Conservation (phyloP, 352 stramenopile genomes). For the Saprolegnia parasitica region DNA sequence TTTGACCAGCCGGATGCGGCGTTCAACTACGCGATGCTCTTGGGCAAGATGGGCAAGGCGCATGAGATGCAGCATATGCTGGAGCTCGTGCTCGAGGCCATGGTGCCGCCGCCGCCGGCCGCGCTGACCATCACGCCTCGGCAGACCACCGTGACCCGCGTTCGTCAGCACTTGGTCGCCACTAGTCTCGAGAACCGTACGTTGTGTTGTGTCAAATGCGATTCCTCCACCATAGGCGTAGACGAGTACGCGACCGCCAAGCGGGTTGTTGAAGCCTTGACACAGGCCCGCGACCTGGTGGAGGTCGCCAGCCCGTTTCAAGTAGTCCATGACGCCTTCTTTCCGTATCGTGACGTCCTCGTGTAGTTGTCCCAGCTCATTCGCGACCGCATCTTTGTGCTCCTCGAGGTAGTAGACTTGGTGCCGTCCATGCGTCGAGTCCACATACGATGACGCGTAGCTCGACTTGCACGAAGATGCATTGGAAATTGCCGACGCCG, state of each 20-base stretch:
- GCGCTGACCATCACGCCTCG: constrained; percentile 16
- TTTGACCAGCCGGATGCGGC: constrained; percentile 33
- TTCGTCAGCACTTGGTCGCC: constrained; percentile 37
- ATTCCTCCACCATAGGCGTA: constrained; percentile 1
- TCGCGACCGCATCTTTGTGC: constrained; percentile 19
- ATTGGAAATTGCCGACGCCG: constrained; percentile 3
- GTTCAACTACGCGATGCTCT: constrained; percentile 66
- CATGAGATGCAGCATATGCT: constrained; percentile 60
- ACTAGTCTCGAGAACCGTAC: constrained; percentile 47
- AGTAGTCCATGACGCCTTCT: background rate
- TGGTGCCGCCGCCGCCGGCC: background rate
- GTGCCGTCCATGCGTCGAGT: too few relatives aligned
- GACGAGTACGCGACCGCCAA: constrained; percentile 1
- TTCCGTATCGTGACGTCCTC: background rate
- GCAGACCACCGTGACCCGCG: constrained; percentile 3
- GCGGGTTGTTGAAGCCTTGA: constrained; percentile 2
- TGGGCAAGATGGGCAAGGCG: constrained; percentile 44
- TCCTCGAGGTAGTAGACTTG: constrained; percentile 28
- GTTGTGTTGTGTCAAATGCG: background rate
- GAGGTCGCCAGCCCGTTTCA: constrained; percentile 11
- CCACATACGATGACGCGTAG: background rate
- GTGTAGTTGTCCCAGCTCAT: constrained; percentile 14
- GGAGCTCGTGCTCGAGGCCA: constrained; percentile 37
- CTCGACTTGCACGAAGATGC: constrained; percentile 4
- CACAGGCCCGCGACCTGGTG: background rate